These are phyloP conservation scores for Metarhizium anisopliae DNA, from an alignment of 2,329 filamentous ascomycete species.

Conservation along the genomic window DNA sequence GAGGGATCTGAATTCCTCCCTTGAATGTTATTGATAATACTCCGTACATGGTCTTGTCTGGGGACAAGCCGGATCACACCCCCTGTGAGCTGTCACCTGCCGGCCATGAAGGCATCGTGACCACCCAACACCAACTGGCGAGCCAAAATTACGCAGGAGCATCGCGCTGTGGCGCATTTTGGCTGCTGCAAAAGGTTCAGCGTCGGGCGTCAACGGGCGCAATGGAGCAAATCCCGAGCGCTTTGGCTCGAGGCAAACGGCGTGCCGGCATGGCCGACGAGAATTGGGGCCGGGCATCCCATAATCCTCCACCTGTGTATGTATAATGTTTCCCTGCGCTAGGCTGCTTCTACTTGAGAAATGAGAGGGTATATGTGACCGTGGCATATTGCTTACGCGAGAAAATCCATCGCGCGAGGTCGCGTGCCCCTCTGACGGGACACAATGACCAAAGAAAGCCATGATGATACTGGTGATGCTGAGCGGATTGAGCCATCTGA, in stretches of 20 bases:
- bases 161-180: neutral
- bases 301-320: too few species aligned
- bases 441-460: neutral
- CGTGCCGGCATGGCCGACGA: too few species aligned
- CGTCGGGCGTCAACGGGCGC: neutral
- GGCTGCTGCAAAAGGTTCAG: neutral
- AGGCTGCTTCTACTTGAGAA: neutral
- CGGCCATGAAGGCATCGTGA: constrained; percentile 3
- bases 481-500: neutral
- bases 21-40: neutral
- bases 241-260: neutral
- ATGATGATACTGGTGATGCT: too few species aligned
- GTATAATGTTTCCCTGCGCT: neutral
- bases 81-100: constrained; percentile 2
- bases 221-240: neutral
- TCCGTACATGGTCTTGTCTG: neutral
- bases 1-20: neutral
- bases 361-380: neutral
- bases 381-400: neutral
- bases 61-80: neutral
- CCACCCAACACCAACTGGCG: neutral
- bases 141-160: neutral
- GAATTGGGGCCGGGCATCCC: neutral
- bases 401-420: neutral
- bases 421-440: neutral